These are phyloP conservation scores for Tylopilus sp. DNA, from an alignment of 768 basidiomycete genomes.

Conservation along the genomic window DNA sequence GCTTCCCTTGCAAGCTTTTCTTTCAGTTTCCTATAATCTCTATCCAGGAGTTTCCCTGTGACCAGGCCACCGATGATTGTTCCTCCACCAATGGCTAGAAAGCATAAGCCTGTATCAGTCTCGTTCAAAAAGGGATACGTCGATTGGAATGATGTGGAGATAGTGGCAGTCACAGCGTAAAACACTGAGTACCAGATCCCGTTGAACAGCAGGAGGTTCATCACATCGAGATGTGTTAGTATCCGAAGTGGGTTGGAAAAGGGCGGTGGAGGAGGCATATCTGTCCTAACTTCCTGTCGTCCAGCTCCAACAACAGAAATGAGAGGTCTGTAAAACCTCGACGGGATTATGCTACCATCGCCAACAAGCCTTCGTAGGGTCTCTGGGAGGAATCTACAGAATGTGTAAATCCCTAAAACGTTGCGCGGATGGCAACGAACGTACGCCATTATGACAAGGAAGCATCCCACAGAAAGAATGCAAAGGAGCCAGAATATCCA, in stretches of 20 bases:
- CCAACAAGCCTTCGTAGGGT: conserved; percentile 23
- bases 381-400: conserved; percentile 22
- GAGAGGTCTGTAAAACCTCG: conserved; percentile 27
- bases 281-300: conserved; percentile 9
- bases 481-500: conserved; percentile 25
- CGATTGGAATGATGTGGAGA: conserved; percentile 48
- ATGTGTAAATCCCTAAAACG: not conserved
- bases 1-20: conserved; percentile 12
- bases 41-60: conserved; percentile 63
- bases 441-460: conserved; percentile 11
- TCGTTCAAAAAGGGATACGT: conserved; percentile 48
- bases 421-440: not conserved
- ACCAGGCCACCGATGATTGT: conserved; percentile 56
- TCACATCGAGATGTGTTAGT: conserved; percentile 36
- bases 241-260: conserved; percentile 38
- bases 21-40: conserved; percentile 51
- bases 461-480: conserved; percentile 15
- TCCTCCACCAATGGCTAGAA: conserved; percentile 72
- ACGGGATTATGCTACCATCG: conserved; percentile 28
- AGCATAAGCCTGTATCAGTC: conserved; percentile 68
- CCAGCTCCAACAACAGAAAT: conserved; percentile 24
- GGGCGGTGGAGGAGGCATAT: conserved; percentile 12
- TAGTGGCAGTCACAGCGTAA: conserved; percentile 41
- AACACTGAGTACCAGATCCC: conserved; percentile 55
- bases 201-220: conserved; percentile 44